Percentiles rank a stretch among this genome's conserved stretches.
Conservation (phyloP, 345 rosid species). For the Combretum micranthum region DNA sequence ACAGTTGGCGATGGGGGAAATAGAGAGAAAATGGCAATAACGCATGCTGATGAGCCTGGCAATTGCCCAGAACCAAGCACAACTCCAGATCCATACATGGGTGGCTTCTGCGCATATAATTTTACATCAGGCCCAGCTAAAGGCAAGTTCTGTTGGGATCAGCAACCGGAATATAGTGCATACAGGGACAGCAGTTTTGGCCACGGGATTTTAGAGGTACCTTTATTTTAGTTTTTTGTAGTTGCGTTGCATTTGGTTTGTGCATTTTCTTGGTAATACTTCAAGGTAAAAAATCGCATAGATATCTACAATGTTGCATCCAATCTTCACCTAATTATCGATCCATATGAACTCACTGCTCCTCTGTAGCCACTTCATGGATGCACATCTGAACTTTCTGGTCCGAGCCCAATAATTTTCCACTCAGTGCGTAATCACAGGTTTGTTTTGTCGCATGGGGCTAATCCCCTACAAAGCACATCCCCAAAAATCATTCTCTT, state of each 20-base stretch:
- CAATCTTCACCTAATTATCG: no score
- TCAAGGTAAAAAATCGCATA: no score
- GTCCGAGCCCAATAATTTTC: no score
- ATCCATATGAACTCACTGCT: no score
- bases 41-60: constrained; percentile 80
- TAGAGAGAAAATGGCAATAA: constrained; percentile 50
- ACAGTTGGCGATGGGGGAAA: constrained; percentile 78
- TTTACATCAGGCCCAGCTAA: constrained; percentile 79
- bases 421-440: no score
- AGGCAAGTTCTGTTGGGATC: constrained; percentile 74
- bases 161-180: constrained; percentile 86
- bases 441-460: no score
- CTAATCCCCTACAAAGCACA: no score
- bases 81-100: constrained; percentile 43
- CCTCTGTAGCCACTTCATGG: no score
- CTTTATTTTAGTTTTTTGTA: background rate
- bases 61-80: constrained; percentile 61
- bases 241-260: background rate
- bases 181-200: constrained; percentile 91
- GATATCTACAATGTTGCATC: no score
- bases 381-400: no score
- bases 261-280: no score
- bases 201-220: constrained; percentile 80
- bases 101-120: constrained; percentile 70
- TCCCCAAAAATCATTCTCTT: no score